Evolutionary conservation across 2,329 filamentous ascomycete genomes (phyloP), one percentile per base, ranked within the genome.

Genomic region (Scleromitrula shiraiana): DNA sequence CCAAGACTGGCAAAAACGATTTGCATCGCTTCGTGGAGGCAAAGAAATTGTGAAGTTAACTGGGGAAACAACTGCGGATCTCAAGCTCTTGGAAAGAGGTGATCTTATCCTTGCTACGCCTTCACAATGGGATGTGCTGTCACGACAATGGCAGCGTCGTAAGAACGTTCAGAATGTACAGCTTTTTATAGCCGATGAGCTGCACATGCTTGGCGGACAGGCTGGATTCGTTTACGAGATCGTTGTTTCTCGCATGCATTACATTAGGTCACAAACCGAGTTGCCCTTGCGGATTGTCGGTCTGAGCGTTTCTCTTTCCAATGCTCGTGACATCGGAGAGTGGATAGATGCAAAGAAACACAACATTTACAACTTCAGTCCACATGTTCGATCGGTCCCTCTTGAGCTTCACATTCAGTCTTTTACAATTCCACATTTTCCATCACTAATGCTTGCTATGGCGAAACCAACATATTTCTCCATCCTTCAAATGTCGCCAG

Each of bases 321-420:
- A 96, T 64, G 90, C 91, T 41, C 80, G 89, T 50, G 93, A 98
- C 61, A 79, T 98, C 59, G 91, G 91, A 43, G 93, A 96, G 68
- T 98, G 93, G 93, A 89, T 98, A 57, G 93, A 94, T 56, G 93
- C 91, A 7, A 95, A 83, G 66, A 97, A 96, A 72, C 93, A 98
- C 65, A 95, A 93, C 41, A 95, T 95, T 55, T 98, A 91, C 75
- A 98, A 98, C 70, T 98, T 98, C 71, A 95, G 88, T 59, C 93
- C 93, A 2, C 85, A 91, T 61, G 83, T 91, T 52, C 83, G 94
- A 49, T 85, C 89, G 1, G 81, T 96, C 15, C 90, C 91, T 19
- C 72, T 98, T 26, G 91, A 97, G 65, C 78, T 98, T 49, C 89
- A 96, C 64, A 85, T 98, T 40, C 93, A 98, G 67, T 91, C 90